Percentiles rank a stretch among this genome's conserved stretches.
Evolutionary conservation across 2,329 filamentous ascomycete genomes (phyloP).

Genomic region (Fusarium algeriense): DNA sequence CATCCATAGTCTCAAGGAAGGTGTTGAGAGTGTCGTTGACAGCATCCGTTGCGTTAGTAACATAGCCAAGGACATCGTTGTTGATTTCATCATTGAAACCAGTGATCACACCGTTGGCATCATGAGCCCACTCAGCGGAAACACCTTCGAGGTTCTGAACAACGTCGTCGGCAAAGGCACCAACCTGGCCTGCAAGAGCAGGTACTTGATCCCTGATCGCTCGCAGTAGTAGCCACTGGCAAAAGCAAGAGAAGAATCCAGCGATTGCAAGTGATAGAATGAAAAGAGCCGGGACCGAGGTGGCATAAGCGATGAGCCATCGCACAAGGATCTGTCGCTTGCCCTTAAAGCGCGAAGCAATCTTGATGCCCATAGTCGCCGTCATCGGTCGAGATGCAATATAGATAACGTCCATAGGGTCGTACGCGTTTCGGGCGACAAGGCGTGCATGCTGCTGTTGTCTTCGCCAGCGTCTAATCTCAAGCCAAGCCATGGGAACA

Average conservation of each 20-base stretch:
- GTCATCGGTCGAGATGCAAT: conserved; percentile 86
- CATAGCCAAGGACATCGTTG: conserved; percentile 85
- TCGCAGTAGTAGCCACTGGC: conserved; percentile 82
- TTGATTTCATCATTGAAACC: conserved; percentile 84
- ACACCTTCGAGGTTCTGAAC: conserved; percentile 78
- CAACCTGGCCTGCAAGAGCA: conserved; percentile 78
- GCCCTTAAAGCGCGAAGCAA: conserved; percentile 73
- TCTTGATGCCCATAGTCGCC: conserved; percentile 76
- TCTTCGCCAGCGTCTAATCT: conserved; percentile 80
- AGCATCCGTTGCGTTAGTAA: conserved; percentile 83
- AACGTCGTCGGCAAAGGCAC: conserved; percentile 82
- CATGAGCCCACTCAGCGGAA: conserved; percentile 80
- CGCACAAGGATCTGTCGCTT: conserved; percentile 78
- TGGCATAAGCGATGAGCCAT: conserved; percentile 90
- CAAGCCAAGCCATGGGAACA: conserved; percentile 82
- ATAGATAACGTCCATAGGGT: conserved; percentile 90
- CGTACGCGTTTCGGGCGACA: conserved; percentile 74
- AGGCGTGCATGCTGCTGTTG: conserved; percentile 78
- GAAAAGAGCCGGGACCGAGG: conserved; percentile 85
- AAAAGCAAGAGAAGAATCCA: conserved; percentile 84
- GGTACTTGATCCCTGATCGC: conserved; percentile 82
- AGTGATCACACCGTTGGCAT: conserved; percentile 79
- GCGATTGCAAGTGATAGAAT: conserved; percentile 85
- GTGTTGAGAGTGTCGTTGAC: conserved; percentile 87
- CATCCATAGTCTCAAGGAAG: conserved; percentile 82